Percentiles rank a stretch among this genome's conserved stretches.
Evolutionary conservation across 345 rosid genomes (phyloP).

Genomic region (sweet orange (Citrus sinensis)): DNA sequence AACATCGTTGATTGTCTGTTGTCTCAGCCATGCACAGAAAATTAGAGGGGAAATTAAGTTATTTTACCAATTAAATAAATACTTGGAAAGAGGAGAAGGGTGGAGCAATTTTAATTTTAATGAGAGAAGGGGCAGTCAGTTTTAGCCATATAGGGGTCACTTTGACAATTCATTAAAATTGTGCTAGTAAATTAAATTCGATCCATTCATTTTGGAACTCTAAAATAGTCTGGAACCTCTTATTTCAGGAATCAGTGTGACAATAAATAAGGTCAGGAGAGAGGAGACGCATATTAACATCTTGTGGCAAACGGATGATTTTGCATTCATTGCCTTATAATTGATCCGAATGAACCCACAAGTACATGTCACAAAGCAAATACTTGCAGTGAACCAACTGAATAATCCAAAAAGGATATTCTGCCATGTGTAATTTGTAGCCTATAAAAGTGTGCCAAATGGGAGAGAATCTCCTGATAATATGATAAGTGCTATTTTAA

Average conservation of each 20-base stretch:
- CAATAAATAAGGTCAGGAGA: background rate
- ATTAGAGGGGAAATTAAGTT: background rate
- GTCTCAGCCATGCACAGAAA: background rate
- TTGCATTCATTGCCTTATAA: background rate
- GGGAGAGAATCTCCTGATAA: too few species aligned
- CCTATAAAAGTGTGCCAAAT: too few species aligned
- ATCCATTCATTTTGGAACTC: background rate
- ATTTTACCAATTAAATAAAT: background rate
- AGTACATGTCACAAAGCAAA: background rate
- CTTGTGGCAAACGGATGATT: background rate
- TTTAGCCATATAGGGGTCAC: background rate
- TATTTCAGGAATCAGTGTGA: background rate
- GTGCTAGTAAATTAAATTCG: background rate
- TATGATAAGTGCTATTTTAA: too few species aligned
- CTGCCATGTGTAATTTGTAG: too few species aligned
- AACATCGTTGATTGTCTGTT: conserved; percentile 77
- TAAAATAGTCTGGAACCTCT: background rate
- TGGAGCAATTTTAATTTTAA: background rate
- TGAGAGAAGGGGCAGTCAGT: background rate
- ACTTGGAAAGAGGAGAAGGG: background rate
- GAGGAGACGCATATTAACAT: background rate
- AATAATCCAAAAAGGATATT: too few species aligned
- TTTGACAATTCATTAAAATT: background rate
- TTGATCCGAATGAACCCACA: background rate
- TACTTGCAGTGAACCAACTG: too few species aligned